Evolutionary conservation across 1,139 yeast species (phyloP), one percentile per base, ranked within the genome.

Genomic region (Zygosaccharomyces pseudobailii): DNA sequence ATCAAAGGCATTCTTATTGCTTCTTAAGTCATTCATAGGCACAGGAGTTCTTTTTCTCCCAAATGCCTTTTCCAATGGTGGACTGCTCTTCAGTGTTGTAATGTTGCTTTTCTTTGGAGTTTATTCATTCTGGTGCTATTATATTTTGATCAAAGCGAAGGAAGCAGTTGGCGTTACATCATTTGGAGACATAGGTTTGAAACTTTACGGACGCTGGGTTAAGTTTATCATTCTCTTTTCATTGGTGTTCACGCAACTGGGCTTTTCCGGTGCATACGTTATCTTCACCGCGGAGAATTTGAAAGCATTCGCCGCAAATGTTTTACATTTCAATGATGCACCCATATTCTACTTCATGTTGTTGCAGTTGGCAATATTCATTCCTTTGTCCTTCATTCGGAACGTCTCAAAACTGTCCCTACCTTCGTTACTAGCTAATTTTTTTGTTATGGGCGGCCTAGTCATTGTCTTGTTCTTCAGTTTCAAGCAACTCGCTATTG

Each of bases 31-130:
- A 0, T 76, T 85, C 51, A 82, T 85, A 10, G 94, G 94, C 0
- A 83, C 90, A 0, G 94, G 94, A n/a, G 80, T 85, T 3, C 67
- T 85, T 19, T 85, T 85, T 55, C 68, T 85, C 40, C 92, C 94
- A 3, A 75, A 79, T 42, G 92, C 87, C 0, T 85, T 85, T 61
- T 71, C 72, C 54, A 84, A 84, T 63, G 94, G 94, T 49, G 94
- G 94, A 0, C 64, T 85, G 43, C 24, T 71, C 2, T 83, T 84
- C 56, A 81, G 85, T 42, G 72, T 78, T 3, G 48, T 71, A 0
- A 72, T 81, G 49, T 67, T 85, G 43, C 47, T 76, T 1, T 62
- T 76, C 24, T 85, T 84, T 67, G 89, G 90, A 0, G 40, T 78
- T 5, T 71, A 85, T 52, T 84, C 92, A 0, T 84, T 72, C 59